Evolutionary conservation across 345 rosid species (phyloP).

Genomic region (Abelmoschus esculentus): DNA sequence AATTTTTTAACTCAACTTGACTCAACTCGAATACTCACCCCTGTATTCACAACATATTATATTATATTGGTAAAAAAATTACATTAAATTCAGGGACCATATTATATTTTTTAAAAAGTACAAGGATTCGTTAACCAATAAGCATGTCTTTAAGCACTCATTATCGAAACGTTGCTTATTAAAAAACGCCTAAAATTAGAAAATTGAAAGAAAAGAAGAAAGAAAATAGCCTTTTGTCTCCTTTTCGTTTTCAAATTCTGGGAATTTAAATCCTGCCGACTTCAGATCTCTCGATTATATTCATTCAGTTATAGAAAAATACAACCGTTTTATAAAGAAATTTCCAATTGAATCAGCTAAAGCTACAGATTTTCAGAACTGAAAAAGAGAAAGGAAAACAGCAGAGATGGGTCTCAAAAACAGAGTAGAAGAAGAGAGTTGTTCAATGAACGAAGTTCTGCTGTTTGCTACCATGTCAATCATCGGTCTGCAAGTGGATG

Average conservation of each 20-base stretch:
- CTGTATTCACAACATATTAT: too few species aligned
- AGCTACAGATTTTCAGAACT: neutral
- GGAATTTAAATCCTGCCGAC: neutral
- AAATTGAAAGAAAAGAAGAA: neutral
- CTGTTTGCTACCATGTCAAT: constrained; percentile 64
- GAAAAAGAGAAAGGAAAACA: neutral
- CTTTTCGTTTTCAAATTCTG: neutral
- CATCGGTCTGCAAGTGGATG: constrained; percentile 74
- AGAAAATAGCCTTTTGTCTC: neutral
- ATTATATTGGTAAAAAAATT: too few species aligned
- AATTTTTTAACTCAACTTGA: too few species aligned
- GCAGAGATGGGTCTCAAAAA: constrained; percentile 40
- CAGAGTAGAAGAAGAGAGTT: constrained; percentile 29
- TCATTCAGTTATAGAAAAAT: too few species aligned
- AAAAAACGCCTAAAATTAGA: constrained; percentile 2
- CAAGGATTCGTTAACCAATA: too few species aligned
- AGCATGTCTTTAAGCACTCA: neutral
- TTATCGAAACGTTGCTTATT: neutral
- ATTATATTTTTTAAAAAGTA: too few species aligned
- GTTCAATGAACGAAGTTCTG: constrained; percentile 40
- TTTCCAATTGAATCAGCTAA: neutral
- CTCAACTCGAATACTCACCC: too few species aligned
- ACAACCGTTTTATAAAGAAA: too few species aligned
- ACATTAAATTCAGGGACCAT: too few species aligned
- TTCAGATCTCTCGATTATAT: constrained; percentile 8